Evolutionary conservation across 108 stramenopile species (phyloP).

Genomic region (Stephanodiscus minutulus): DNA sequence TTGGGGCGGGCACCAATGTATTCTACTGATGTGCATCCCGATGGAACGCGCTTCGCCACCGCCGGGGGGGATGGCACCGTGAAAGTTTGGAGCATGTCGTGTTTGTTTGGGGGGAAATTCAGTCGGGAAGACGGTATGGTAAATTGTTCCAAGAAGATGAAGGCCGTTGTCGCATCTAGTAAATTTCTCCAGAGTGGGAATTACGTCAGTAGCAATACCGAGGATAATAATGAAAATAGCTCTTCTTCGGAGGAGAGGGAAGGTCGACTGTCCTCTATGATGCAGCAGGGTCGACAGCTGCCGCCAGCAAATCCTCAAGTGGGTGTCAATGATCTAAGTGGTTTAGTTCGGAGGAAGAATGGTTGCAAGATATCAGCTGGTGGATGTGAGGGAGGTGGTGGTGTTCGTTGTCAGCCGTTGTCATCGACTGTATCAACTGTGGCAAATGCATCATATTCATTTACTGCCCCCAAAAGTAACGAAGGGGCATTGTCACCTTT

Average conservation of each 20-base stretch:
- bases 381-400: not conserved
- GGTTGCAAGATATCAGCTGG: constrained; percentile 16
- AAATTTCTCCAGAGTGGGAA: constrained; percentile 47
- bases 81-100: constrained; percentile 68
- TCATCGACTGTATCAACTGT: not conserved
- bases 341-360: constrained; percentile 76
- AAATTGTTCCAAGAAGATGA: constrained; percentile 15
- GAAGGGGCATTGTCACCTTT: constrained; percentile 2
- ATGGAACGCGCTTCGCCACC: constrained; percentile 74
- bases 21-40: constrained; percentile 71
- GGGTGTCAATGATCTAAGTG: constrained; percentile 68
- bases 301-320: constrained; percentile 18
- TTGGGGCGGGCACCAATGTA: constrained; percentile 65
- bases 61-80: constrained; percentile 86
- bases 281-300: not conserved
- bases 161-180: constrained; percentile 19
- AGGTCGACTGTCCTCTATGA: not conserved
- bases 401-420: not conserved
- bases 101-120: constrained; percentile 54
- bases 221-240: constrained; percentile 32
- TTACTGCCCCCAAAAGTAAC: constrained; percentile 1
- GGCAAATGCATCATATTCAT: not conserved
- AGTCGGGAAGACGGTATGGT: constrained; percentile 8
- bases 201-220: constrained; percentile 70
- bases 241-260: constrained; percentile 9